Conservation (phyloP, 1,284 basidiomycete species). For the Ustilago bromivora region DNA sequence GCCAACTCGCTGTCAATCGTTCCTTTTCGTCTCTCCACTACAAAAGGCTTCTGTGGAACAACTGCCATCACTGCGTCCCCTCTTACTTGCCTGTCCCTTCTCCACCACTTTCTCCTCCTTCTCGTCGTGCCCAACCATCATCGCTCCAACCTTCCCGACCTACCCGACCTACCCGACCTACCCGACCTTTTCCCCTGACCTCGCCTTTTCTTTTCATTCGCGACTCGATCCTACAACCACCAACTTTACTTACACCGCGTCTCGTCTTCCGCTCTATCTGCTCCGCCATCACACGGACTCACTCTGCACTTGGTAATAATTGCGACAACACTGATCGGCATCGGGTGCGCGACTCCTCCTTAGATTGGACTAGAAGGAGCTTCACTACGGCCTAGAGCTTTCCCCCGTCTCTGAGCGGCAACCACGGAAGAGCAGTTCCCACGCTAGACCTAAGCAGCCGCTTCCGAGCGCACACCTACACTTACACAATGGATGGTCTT, state of each 20-base stretch:
- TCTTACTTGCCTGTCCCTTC: neutral
- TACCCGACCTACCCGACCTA: too few relatives aligned
- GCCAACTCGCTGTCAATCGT: neutral
- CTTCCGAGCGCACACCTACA: neutral
- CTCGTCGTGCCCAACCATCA: neutral
- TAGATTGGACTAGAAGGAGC: neutral
- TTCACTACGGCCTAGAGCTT: neutral
- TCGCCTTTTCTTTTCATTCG: neutral
- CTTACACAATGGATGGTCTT: conserved; percentile 27
- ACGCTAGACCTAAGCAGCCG: neutral
- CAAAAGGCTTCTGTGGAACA: conserved; percentile 8
- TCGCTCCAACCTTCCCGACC: too few relatives aligned
- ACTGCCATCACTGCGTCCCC: conserved; percentile 3
- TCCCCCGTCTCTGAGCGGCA: neutral
- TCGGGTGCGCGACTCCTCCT: neutral
- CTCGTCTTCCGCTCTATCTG: too few relatives aligned
- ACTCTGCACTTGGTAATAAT: neutral
- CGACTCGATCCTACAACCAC: neutral
- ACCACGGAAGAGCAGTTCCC: neutral
- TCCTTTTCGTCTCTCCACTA: neutral
- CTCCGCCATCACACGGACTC: neutral
- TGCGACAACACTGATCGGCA: neutral
- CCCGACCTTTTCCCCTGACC: neutral
- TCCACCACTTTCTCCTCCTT: neutral
- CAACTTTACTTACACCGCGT: neutral